Conservation (phyloP, 2,329 filamentous ascomycete species). For the Juglanconis juglandina region DNA sequence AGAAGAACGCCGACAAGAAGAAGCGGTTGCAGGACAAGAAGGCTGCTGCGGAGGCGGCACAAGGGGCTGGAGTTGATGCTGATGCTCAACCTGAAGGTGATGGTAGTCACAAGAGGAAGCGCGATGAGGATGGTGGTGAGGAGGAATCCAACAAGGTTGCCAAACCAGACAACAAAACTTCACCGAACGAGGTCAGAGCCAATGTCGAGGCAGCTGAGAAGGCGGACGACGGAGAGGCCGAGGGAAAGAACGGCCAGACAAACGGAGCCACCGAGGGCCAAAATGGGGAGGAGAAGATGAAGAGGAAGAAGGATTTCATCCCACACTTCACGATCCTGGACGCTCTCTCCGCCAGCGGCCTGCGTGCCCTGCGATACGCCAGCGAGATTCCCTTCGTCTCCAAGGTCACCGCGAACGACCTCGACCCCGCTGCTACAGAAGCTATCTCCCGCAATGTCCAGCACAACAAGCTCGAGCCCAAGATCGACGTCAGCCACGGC, state of each 20-base stretch:
- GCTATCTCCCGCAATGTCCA: conserved; percentile 81
- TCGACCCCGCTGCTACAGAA: conserved; percentile 71
- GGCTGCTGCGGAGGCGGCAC: neutral
- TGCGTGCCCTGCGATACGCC: conserved; percentile 86
- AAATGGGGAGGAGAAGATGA: neutral
- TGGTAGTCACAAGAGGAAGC: conserved; percentile 39
- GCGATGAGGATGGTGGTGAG: conserved; percentile 33
- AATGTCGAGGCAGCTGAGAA: conserved; percentile 8
- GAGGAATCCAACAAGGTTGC: conserved; percentile 4
- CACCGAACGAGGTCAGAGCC: conserved; percentile 3
- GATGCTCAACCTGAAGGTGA: conserved; percentile 17
- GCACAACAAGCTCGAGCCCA: conserved; percentile 72
- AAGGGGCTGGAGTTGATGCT: neutral
- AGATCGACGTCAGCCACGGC: conserved; percentile 69
- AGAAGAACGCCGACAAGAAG: conserved; percentile 38
- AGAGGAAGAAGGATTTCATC: conserved; percentile 24
- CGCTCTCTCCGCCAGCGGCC: conserved; percentile 87
- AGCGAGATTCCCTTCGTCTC: conserved; percentile 85
- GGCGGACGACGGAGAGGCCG: conserved; percentile 11
- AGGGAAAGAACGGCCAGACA: neutral
- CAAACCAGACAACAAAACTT: conserved; percentile 2
- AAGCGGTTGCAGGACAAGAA: conserved; percentile 40
- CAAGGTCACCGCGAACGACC: conserved; percentile 82
- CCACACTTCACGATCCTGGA: conserved; percentile 80
- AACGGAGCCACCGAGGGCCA: conserved; percentile 2